Evolutionary conservation across 257 asterid species (phyloP).

Genomic region (Ajuga chamaepitys): DNA sequence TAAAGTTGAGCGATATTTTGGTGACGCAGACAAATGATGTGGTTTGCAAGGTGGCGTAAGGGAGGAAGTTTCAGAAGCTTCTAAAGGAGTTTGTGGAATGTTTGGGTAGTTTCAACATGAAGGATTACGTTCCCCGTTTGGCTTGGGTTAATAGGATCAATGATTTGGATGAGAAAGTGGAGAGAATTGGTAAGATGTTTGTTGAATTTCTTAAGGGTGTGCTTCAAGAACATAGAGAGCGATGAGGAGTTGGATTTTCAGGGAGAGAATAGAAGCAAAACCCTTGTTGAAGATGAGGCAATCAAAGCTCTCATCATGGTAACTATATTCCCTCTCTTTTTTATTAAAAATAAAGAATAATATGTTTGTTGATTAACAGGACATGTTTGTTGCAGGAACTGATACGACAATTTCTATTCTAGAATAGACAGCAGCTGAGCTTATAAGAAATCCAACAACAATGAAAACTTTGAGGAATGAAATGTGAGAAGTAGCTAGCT

Average conservation of each 20-base stretch:
- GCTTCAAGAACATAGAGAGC: constrained; percentile 18
- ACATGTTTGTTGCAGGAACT: not conserved
- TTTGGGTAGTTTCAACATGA: constrained; percentile 21
- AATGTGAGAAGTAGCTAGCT: no score
- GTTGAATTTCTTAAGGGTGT: constrained; percentile 31
- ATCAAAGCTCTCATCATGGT: constrained; percentile 36
- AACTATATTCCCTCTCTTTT: not conserved
- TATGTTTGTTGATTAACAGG: no score
- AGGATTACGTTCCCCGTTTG: constrained; percentile 35
- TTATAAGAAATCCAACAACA: no score
- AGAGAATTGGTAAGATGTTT: constrained; percentile 19
- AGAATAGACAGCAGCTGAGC: no score
- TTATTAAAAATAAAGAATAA: no score
- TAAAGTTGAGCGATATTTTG: constrained; percentile 20
- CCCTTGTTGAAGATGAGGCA: constrained; percentile 13
- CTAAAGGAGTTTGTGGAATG: constrained; percentile 10
- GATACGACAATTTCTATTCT: no score
- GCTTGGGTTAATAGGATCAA: constrained; percentile 20
- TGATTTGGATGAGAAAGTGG: constrained; percentile 27
- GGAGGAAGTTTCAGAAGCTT: constrained; percentile 5
- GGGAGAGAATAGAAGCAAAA: not conserved
- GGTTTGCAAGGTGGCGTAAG: constrained; percentile 21
- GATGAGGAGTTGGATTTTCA: constrained; percentile 18
- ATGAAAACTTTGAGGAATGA: no score
- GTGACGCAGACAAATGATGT: constrained; percentile 13